These are phyloP conservation scores for Fraxinus greggii DNA, from an alignment of 305 asterid species.

Conservation along the genomic window DNA sequence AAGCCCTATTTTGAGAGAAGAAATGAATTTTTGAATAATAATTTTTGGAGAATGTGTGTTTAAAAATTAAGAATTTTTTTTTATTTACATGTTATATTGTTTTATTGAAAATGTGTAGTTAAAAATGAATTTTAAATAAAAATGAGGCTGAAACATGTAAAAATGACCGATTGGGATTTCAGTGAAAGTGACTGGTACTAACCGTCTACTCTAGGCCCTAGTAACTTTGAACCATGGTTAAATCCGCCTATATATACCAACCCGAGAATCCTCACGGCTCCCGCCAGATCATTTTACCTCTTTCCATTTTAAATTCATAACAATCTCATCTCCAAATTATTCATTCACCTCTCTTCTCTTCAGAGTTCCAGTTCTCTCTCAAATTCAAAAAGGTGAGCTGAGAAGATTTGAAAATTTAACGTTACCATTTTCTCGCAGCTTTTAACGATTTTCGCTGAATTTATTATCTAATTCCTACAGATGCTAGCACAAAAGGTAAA, in stretches of 20 bases:
- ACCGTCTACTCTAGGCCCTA: background rate
- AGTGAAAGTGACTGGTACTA: background rate
- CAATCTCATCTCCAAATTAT: background rate
- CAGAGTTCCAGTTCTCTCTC: background rate
- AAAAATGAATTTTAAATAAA: too few relatives aligned
- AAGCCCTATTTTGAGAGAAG: too few relatives aligned
- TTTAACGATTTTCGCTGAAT: background rate
- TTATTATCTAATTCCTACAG: conserved; percentile 39
- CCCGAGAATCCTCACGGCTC: background rate
- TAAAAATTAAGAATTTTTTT: too few relatives aligned
- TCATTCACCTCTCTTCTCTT: background rate
- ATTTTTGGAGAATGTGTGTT: too few relatives aligned
- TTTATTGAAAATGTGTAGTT: too few relatives aligned
- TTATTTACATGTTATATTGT: too few relatives aligned
- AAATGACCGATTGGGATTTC: background rate
- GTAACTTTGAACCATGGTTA: background rate
- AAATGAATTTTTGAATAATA: too few relatives aligned
- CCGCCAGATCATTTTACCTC: background rate
- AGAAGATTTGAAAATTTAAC: background rate
- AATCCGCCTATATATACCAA: background rate
- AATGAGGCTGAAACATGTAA: too few relatives aligned
- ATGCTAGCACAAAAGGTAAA: conserved; percentile 82
- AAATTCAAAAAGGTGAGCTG: background rate
- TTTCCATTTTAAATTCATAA: background rate
- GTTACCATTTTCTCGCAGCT: background rate